Evolutionary conservation across 2,329 filamentous ascomycete species (phyloP).

Genomic region (Ceratocystis colombiana): DNA sequence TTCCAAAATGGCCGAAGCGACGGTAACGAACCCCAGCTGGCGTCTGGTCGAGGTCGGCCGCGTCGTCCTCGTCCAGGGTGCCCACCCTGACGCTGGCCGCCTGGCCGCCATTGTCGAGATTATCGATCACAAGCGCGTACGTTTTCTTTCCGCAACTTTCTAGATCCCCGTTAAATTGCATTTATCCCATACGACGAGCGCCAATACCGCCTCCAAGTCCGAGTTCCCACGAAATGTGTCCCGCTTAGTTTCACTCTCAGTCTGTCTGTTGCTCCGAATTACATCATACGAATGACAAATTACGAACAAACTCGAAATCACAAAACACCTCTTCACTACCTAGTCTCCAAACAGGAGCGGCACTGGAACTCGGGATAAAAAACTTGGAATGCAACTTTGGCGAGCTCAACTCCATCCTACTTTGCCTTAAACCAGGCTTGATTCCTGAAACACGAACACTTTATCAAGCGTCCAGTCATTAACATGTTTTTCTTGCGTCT

Average conservation of each 20-base stretch:
- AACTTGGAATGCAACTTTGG: no score
- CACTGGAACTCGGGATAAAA: no score
- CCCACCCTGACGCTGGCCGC: constrained; percentile 70
- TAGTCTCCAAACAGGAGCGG: no score
- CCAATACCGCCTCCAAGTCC: neutral
- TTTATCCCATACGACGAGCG: neutral
- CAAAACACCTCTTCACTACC: no score
- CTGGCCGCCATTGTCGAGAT: constrained; percentile 96
- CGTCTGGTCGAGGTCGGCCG: constrained; percentile 98
- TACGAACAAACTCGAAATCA: no score
- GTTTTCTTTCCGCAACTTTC: constrained; percentile 38
- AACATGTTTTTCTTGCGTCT: constrained; percentile 19
- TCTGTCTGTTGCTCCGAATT: no score
- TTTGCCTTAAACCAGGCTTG: neutral
- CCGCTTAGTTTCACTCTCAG: no score
- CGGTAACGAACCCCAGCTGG: constrained; percentile 75
- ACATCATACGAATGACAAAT: no score
- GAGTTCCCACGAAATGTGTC: neutral
- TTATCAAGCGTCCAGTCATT: constrained; percentile 4
- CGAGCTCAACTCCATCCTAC: neutral
- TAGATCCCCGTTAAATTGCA: neutral
- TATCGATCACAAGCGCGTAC: constrained; percentile 99
- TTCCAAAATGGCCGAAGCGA: constrained; percentile 66
- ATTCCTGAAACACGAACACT: neutral
- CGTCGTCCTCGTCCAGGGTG: constrained; percentile 77